phyloP scores from a whole-genome alignment of 2,329 filamentous ascomycete species.

The Aotearoamyces nothofagi region DNA sequence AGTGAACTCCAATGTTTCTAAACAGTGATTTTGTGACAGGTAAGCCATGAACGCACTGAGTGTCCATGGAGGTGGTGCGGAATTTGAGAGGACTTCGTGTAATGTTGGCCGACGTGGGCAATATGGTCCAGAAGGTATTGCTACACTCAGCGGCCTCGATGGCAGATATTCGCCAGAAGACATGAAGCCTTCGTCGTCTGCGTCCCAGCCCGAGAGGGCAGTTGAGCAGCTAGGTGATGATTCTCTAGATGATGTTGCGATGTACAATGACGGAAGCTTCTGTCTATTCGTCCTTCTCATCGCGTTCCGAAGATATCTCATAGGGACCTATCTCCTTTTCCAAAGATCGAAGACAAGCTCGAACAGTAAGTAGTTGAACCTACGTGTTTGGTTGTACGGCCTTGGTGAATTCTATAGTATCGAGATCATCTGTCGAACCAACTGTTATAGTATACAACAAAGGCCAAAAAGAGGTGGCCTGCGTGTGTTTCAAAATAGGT shows the following conservation, averaged over 20 bases:
- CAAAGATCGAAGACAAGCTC: no score
- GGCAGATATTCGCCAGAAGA: conserved; percentile 26
- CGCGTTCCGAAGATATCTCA: conserved; percentile 20
- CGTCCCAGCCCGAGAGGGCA: conserved; percentile 24
- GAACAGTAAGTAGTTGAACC: no score
- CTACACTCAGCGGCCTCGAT: conserved; percentile 30
- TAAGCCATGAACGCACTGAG: conserved; percentile 91
- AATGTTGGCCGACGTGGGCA: conserved; percentile 55
- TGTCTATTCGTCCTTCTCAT: conserved; percentile 20
- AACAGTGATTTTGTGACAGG: conserved; percentile 88
- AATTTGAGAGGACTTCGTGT: conserved; percentile 76
- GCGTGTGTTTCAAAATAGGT: no score
- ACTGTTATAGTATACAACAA: no score
- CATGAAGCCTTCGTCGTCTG: conserved; percentile 34
- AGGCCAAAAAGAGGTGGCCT: no score
- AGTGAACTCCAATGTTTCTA: conserved; percentile 93
- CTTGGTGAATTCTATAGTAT: no score
- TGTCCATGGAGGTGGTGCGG: conserved; percentile 76
- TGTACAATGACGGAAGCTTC: conserved; percentile 17
- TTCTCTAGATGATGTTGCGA: conserved; percentile 14
- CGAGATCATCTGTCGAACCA: no score
- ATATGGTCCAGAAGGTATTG: conserved; percentile 28
- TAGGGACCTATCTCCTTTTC: no score
- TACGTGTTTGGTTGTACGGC: no score
- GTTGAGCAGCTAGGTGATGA: conserved; percentile 18